Conservation (phyloP, 208 protist species). For the Herpetomonas tarakana region DNA sequence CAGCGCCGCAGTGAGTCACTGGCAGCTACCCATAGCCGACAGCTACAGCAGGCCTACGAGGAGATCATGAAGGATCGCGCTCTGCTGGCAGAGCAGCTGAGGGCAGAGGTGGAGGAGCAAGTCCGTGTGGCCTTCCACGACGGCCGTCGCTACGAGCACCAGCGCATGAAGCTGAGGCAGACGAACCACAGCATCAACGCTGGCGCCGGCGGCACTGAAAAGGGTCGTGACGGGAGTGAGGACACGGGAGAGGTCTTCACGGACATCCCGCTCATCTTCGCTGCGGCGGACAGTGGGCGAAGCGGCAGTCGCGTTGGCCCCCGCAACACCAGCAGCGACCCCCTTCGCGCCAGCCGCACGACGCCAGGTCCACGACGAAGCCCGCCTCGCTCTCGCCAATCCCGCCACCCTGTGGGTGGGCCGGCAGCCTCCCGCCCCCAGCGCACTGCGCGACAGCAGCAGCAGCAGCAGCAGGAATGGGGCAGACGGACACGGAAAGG, state of each 20-base stretch:
- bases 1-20: conserved; percentile 57
- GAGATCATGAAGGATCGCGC: conserved; percentile 70
- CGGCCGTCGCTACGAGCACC: conserved; percentile 52
- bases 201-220: neutral
- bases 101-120: conserved; percentile 67
- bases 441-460: too few species aligned
- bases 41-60: conserved; percentile 72
- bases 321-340: neutral
- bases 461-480: too few species aligned
- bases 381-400: neutral
- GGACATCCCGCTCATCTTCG: too few species aligned
- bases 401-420: too few species aligned
- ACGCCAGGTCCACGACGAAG: neutral
- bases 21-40: conserved; percentile 50
- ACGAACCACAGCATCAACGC: neutral
- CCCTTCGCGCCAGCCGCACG: neutral
- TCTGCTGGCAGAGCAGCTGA: conserved; percentile 53
- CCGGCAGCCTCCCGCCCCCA: too few species aligned
- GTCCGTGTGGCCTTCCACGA: conserved; percentile 71
- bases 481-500: too few species aligned
- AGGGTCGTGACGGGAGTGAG: neutral
- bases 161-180: conserved; percentile 13
- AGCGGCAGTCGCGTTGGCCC: too few species aligned
- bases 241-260: too few species aligned
- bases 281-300: too few species aligned